Base-by-base conservation (phyloP, 2,329 filamentous ascomycete genomes). In the Fusarium solani-melongenae region DNA sequence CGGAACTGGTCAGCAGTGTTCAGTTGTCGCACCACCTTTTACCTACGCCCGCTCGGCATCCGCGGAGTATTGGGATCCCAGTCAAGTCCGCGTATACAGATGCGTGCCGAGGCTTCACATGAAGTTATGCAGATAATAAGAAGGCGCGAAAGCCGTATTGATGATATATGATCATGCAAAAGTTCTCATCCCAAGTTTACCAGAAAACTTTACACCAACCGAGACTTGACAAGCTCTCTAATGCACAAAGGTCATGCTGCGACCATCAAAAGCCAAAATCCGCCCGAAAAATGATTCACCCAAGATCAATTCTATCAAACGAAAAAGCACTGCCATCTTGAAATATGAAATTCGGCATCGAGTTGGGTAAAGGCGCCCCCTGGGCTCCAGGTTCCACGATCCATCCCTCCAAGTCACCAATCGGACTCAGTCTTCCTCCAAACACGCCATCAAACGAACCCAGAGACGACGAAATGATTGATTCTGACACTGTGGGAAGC, bases 371-470 rank as follows among this genome's bases (percentile, higher is more conserved):
- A 11, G 33, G 55, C 10, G 53, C 39, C 14, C 29, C 24, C 6
- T 29, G 55, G 7, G 46, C 15, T 51, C 61, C 20, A 27, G 66
- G 29, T 27, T 68, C 62, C 11, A 68, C 61, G 22, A 68, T 61
- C 66, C 56, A 65, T 36, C 46, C 61, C 3, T 68, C 62, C 22
- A 65, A n/a, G 15, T 68, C 61, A 64, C 56, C 55, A 6, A 64
- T 36, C 3, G 56, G 56, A 15, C 55, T 61, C 6, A 62, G 12
- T 1, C 39, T 60, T 4, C 31, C 39, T 11, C 58, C 66, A 31
- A 68, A 68, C 1, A 15, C 33, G 4, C 44, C 27, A 20, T 65
- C 66, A 49, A 61, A 68, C 5, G 56, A 33, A 17, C 11, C 33
- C 31, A 68, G n/a, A 27, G 46, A 39, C 5, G 62, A 34, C 2